These are phyloP conservation scores for Actinomortierella wolfii DNA, from an alignment of 371 early-diverging fungal genomes.

Conservation along the genomic window DNA sequence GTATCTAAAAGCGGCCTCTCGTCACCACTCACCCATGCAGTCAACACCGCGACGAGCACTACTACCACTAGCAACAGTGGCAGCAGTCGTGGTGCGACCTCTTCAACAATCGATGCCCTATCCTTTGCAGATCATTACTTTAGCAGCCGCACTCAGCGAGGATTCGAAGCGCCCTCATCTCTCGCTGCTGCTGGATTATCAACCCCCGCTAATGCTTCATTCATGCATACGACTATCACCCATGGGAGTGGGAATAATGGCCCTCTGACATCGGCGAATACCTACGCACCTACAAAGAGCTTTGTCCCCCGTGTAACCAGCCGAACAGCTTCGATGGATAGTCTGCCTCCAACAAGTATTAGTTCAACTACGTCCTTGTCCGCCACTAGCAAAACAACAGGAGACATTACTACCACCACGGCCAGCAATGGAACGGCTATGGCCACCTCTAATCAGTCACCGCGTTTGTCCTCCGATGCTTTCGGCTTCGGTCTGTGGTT, in stretches of 20 bases:
- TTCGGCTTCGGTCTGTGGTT: slow-evolving; percentile 39
- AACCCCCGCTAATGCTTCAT: background rate
- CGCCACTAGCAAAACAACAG: too few species aligned
- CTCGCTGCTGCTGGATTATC: slow-evolving; percentile 7
- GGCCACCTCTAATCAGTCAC: background rate
- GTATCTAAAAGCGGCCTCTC: too few species aligned
- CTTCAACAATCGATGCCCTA: slow-evolving; percentile 17
- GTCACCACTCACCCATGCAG: too few species aligned
- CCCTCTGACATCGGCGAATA: background rate
- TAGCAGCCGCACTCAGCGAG: slow-evolving; percentile 24
- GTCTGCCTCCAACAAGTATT: too few species aligned
- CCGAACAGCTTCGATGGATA: too few species aligned
- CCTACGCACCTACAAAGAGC: too few species aligned
- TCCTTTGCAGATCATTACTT: slow-evolving; percentile 43
- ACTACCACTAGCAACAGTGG: slow-evolving; percentile 18
- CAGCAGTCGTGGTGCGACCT: slow-evolving; percentile 16
- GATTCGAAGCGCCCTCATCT: slow-evolving; percentile 25
- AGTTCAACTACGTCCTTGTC: too few species aligned
- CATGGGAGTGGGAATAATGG: background rate
- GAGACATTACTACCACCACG: slow-evolving; percentile 1
- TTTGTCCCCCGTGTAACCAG: too few species aligned
- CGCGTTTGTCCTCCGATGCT: slow-evolving; percentile 12
- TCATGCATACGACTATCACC: background rate
- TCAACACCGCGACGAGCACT: too few species aligned
- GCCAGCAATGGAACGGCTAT: background rate